Conservation (phyloP, 352 stramenopile genomes). For the Phytophthora agathidicida region DNA sequence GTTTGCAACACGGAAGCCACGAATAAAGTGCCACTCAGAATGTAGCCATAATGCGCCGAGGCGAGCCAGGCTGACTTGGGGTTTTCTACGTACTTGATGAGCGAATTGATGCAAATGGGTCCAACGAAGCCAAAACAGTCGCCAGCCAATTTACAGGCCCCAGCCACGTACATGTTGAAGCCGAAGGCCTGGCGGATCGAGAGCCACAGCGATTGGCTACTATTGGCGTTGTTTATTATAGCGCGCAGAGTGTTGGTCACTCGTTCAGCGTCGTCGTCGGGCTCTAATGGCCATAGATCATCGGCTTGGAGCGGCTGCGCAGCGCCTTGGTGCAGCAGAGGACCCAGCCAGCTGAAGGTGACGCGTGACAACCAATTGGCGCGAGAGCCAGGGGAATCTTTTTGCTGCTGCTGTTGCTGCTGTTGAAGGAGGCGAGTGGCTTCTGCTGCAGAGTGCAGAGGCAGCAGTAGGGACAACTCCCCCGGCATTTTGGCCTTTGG, state of each 20-base stretch:
- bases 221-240: constrained; percentile 11
- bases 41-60: constrained; percentile 56
- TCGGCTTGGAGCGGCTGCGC: constrained; percentile 37
- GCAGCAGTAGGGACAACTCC: constrained; percentile 27
- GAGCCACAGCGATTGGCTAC: constrained; percentile 43
- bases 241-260: constrained; percentile 41
- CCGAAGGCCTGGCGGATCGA: constrained; percentile 80
- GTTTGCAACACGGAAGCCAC: constrained; percentile 51
- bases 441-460: constrained; percentile 22
- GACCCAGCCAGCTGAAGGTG: constrained; percentile 51
- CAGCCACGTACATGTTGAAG: constrained; percentile 88
- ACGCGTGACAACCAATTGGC: constrained; percentile 29
- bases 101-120: constrained; percentile 35
- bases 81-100: constrained; percentile 77
- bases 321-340: constrained; percentile 42
- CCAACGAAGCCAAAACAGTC: constrained; percentile 93
- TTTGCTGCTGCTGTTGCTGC: background rate
- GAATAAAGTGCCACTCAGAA: constrained; percentile 57
- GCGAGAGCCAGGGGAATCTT: background rate
- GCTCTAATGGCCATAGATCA: constrained; percentile 51
- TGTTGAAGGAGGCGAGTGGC: background rate
- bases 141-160: constrained; percentile 92
- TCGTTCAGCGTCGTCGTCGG: constrained; percentile 33
- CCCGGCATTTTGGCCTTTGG: constrained; percentile 7
- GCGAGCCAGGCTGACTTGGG: constrained; percentile 48